phyloP scores from a whole-genome alignment of 495 filamentous ascomycete species.

The Penicillium goetzii region DNA sequence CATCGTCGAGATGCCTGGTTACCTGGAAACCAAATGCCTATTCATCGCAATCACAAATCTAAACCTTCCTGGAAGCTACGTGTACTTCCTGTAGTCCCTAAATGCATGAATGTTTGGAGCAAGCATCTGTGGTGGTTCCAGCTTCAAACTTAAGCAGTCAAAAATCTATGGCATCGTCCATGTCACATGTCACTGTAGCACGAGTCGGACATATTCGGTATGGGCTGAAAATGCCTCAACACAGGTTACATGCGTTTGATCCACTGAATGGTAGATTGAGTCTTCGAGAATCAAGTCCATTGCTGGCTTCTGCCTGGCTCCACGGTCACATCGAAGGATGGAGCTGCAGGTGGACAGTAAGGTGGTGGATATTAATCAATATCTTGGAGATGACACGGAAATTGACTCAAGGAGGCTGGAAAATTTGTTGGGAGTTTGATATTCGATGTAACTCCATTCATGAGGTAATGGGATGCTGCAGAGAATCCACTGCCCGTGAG shows the following conservation, averaged over 20 bases:
- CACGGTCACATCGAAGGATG: conserved; percentile 4
- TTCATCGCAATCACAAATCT: conserved; percentile 14
- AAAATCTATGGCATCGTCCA: neutral
- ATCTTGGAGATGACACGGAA: neutral
- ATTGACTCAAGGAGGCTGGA: neutral
- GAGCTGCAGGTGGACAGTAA: neutral
- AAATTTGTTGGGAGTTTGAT: neutral
- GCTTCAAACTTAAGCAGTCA: conserved; percentile 16
- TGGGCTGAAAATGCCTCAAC: neutral
- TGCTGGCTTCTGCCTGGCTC: neutral
- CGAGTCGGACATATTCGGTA: neutral
- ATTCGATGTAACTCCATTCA: neutral
- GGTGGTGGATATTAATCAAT: neutral
- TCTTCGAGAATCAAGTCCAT: neutral
- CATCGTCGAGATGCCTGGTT: neutral
- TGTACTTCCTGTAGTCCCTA: neutral
- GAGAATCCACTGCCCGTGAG: neutral
- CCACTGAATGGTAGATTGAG: neutral
- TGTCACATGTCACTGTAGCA: neutral
- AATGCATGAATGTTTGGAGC: conserved; percentile 11
- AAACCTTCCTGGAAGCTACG: neutral
- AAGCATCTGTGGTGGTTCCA: conserved; percentile 14
- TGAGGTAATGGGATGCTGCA: neutral
- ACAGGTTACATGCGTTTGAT: neutral
- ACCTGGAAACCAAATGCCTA: neutral